These are phyloP conservation scores for Beauveria asiatica DNA, from an alignment of 2,329 filamentous ascomycete species.

Conservation along the genomic window DNA sequence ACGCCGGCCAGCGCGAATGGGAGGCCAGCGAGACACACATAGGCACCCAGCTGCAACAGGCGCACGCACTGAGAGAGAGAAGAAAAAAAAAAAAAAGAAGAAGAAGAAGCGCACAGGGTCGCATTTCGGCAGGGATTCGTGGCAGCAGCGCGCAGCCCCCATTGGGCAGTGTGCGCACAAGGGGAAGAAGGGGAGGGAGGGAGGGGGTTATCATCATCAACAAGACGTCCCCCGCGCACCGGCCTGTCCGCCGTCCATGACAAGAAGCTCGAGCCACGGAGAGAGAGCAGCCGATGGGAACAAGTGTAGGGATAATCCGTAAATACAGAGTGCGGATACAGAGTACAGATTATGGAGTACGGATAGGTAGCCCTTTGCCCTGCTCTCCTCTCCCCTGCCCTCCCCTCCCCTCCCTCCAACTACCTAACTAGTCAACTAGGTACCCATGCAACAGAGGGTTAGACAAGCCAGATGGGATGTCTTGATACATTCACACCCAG, in stretches of 20 bases:
- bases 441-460: too few relatives aligned
- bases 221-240: not conserved
- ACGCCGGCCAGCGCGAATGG: conserved; percentile 4
- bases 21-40: not conserved
- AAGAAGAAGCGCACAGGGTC: not conserved
- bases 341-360: too few relatives aligned
- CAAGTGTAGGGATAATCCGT: too few relatives aligned
- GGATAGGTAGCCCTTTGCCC: too few relatives aligned
- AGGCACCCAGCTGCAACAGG: not conserved
- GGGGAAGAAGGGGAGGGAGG: not conserved
- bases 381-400: not conserved
- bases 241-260: not conserved
- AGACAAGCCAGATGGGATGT: not conserved
- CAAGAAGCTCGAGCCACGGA: not conserved
- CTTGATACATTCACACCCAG: not conserved
- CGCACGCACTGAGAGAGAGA: conserved; percentile 6
- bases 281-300: not conserved
- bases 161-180: not conserved
- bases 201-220: not conserved
- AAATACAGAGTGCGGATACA: too few relatives aligned
- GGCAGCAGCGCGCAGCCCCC: not conserved
- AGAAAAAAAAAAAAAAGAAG: too few relatives aligned
- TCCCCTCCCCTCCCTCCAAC: not conserved
- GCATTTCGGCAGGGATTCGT: not conserved
- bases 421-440: too few relatives aligned